Base-by-base conservation (phyloP, 2,329 filamentous ascomycete genomes). In the Beauveria sp. region DNA sequence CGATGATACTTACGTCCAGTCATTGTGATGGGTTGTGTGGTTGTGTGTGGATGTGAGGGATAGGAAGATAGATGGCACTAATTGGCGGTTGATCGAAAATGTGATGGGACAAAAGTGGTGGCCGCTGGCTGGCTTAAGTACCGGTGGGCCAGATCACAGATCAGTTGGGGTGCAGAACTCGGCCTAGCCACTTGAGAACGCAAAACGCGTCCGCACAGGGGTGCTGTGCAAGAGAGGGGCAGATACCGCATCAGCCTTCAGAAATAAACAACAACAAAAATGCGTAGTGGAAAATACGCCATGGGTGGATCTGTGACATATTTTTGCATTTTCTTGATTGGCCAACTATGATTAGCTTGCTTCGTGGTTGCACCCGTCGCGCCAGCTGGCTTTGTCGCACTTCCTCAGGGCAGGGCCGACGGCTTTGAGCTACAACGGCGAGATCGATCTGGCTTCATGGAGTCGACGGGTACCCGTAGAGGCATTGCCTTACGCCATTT, bases 61-160 rank as follows among this genome's bases (percentile, higher is more conserved):
- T 59, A 18, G 63, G 59, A 57, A 50, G 56, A 60, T 48, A 54
- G 40, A 56, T 44, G 34, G 57, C 61, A 34, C 52, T 60, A 56
- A 47, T 60, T 37, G 53, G 41, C 30, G 52, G 46, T 56, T 56
- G 30, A 18, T 54, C 41, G 55, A 55, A 48, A 60, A 51, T 63
- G 66, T 66, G 63, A 59, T 65, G 63, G 56, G 62, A 63, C n/a
- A 55, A 64, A 58, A 63, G 53, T 48, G 60, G 68, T 65, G 72
- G 73, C 71, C 67, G 68, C 61, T 53, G 59, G 66, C 62, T 67
- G 66, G 68, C 66, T 76, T 76, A 75, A 75, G 73, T 76, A 76
- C 67, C 66, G 66, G 71, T 71, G 70, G 72, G 69, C 72, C 71
- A 66, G 64, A 66, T 66, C 67, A 67, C 69, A 72, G 71, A 75